Base-by-base conservation (phyloP, 257 asterid genomes). In the Oldenlandia corymbosa region DNA sequence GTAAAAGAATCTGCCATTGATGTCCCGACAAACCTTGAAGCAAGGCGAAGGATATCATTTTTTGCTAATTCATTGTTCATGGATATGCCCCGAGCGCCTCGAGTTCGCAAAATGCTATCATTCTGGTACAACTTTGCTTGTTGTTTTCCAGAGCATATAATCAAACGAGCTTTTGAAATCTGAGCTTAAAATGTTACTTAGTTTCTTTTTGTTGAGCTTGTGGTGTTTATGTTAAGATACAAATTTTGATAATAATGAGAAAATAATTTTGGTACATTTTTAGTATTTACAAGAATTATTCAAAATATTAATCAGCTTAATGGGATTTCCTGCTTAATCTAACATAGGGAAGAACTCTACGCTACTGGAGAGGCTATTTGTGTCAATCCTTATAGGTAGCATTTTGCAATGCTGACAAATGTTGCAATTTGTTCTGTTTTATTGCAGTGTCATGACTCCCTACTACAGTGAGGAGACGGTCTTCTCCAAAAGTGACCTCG, bases 51-150 rank as follows among this genome's bases (percentile, higher is more conserved):
- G 84, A 84, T 93, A 72, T 72, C 94, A 61, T 93, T 93, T 79
- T 93, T 93, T 69, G 79, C 99, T 41, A 93, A 93, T 72, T 93
- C 99, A 64, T 84, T 93, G 60, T 93, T 93, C 55, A 93, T 93
- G 99, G 81, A 90, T 69, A 93, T 93, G 97, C 99, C 99, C 46
- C 87, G 83, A 43, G 96, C 99, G 24, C 99, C 99, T 68, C 86
- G 88, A 77, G 99, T 93, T 73, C 96, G 91, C 64, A 93, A 93
- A 85, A 93, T 93, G 99, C 82, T 89, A 49, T 89, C 99, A 50
- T 93, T 93, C 87, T 86, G 97, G 98, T 83, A 66, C 54, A 46
- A 1, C 52, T 45, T 42, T 53, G 10, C 62, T 43, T 10, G 31
- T 14, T 20, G 7, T 66, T 7, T 10, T 32, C 24, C n/a, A 20